Percentiles rank a stretch among this genome's conserved stretches.
Conservation (phyloP, 75 land plant genomes). For the Picea sitchensis region DNA sequence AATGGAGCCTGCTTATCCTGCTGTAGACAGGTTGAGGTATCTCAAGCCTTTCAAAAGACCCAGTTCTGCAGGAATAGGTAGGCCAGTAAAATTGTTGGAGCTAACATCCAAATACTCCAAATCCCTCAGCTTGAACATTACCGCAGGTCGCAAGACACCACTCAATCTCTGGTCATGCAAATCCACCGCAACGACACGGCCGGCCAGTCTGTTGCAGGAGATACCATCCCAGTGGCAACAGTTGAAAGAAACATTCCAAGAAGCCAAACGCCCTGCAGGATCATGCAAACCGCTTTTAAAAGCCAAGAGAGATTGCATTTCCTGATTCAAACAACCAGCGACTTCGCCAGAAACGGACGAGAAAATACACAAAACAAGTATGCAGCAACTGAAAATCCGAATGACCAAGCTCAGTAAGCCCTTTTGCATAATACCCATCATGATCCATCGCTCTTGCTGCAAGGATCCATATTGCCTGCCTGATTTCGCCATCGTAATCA, state of each 20-base stretch:
- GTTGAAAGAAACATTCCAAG: slow-evolving; percentile 15
- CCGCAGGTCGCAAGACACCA: not conserved
- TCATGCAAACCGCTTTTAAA: slow-evolving; percentile 16
- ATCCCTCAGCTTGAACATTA: slow-evolving; percentile 18
- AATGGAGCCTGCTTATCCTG: slow-evolving; percentile 16
- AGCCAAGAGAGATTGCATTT: slow-evolving; percentile 18
- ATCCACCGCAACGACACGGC: slow-evolving; percentile 11
- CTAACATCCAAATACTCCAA: slow-evolving; percentile 28
- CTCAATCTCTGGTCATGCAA: not conserved
- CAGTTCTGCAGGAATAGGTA: slow-evolving; percentile 15
- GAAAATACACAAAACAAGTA: too few relatives aligned
- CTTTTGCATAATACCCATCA: too few relatives aligned
- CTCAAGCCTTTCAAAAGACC: slow-evolving; percentile 12
- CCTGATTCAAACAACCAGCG: slow-evolving; percentile 10
- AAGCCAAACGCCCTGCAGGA: slow-evolving; percentile 3
- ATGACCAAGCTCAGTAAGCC: too few relatives aligned
- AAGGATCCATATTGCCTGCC: too few relatives aligned
- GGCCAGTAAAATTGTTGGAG: slow-evolving; percentile 14
- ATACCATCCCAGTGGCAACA: slow-evolving; percentile 32
- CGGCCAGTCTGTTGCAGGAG: slow-evolving; percentile 9
- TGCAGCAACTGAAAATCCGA: too few relatives aligned
- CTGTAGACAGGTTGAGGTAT: slow-evolving; percentile 23
- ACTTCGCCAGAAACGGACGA: not conserved
- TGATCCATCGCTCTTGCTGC: too few relatives aligned
- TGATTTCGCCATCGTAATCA: too few relatives aligned